Percentiles rank a stretch among this genome's conserved stretches.
These are phyloP conservation scores for Saccharomycopsis malanga DNA, from an alignment of 805 yeast species.

Conservation along the genomic window DNA sequence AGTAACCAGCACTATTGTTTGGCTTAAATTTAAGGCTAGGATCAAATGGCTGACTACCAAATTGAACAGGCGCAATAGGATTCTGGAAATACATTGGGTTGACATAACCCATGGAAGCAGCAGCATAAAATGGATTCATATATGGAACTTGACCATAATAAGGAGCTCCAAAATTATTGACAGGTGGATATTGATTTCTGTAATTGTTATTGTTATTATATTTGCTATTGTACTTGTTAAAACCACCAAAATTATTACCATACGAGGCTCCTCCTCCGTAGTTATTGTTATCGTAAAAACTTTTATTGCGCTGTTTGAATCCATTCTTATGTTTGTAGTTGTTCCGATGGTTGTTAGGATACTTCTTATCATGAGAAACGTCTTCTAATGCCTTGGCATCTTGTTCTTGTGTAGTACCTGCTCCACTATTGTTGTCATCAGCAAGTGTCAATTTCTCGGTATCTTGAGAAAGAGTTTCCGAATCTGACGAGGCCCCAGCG, in stretches of 20 bases:
- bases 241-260: constrained; percentile 20
- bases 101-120: constrained; percentile 4
- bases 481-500: no score
- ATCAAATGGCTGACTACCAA: background rate
- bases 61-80: constrained; percentile 1
- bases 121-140: constrained; percentile 7
- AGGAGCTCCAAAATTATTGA: background rate
- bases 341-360: constrained; percentile 11
- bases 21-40: background rate
- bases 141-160: constrained; percentile 8
- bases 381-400: background rate
- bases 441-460: no score
- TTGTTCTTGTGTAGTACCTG: no score
- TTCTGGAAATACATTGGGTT: constrained; percentile 3
- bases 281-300: constrained; percentile 8
- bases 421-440: no score
- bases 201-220: background rate
- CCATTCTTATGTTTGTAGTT: constrained; percentile 25
- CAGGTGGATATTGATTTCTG: constrained; percentile 1
- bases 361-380: background rate
- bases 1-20: constrained; percentile 1
- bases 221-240: background rate
- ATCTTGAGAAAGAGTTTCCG: no score
- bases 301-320: constrained; percentile 18
- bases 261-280: constrained; percentile 22